These are phyloP conservation scores for Fusarium sp. DNA, from an alignment of 2,329 filamentous ascomycete genomes.

Conservation along the genomic window DNA sequence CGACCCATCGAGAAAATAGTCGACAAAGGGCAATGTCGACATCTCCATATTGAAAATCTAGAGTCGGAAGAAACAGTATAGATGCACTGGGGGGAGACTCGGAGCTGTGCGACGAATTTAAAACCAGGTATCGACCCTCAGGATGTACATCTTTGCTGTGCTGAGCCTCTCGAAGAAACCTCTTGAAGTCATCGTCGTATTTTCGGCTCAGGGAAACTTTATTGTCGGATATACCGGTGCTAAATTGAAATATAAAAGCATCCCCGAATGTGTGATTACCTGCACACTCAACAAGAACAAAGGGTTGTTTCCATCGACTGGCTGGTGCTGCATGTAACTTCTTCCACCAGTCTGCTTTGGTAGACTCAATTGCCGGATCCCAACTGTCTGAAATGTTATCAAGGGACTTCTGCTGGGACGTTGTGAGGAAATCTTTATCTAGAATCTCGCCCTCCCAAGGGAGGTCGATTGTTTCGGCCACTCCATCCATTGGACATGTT, in stretches of 20 bases:
- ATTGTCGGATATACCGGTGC: neutral
- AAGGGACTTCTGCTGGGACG: neutral
- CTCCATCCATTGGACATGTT: neutral
- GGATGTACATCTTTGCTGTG: fast-evolving
- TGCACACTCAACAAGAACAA: neutral
- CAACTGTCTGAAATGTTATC: neutral
- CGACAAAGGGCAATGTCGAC: neutral
- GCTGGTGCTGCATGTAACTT: neutral
- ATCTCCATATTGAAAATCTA: too few species aligned
- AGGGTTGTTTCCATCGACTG: neutral
- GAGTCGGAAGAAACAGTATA: neutral
- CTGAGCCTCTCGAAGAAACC: neutral
- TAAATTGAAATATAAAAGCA: neutral
- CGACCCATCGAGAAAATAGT: neutral
- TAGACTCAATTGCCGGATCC: fast-evolving
- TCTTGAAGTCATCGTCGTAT: neutral
- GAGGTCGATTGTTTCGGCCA: neutral
- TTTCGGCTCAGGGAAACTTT: fast-evolving
- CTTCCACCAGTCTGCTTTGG: neutral
- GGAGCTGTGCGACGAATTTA: fast-evolving
- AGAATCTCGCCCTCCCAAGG: neutral
- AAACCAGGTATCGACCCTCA: fast-evolving
- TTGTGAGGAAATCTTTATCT: neutral
- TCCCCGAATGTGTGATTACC: fast-evolving
- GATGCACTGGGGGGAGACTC: neutral